These are phyloP conservation scores for Calonectria crousiana DNA, from an alignment of 2,329 filamentous ascomycete genomes.

Conservation along the genomic window DNA sequence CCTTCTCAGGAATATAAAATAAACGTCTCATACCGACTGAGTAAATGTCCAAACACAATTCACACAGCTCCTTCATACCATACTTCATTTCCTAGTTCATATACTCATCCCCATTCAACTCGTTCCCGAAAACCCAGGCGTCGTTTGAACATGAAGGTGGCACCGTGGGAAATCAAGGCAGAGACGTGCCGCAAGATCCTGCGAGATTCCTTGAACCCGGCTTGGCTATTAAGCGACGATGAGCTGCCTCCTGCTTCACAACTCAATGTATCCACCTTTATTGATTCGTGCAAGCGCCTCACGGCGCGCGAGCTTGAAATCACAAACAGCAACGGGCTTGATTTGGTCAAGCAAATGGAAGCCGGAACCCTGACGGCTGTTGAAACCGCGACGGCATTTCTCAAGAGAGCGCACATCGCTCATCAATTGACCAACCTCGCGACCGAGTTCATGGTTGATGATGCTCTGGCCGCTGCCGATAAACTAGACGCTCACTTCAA, in stretches of 20 bases:
- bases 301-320: constrained; percentile 9
- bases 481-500: constrained; percentile 29
- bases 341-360: constrained; percentile 1
- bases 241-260: constrained; percentile 13
- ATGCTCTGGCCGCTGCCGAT: constrained; percentile 25
- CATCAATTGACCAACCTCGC: constrained; percentile 37
- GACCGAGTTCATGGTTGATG: constrained; percentile 36
- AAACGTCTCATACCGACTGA: background rate
- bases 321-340: background rate
- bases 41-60: background rate
- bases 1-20: background rate
- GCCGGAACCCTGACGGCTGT: constrained; percentile 13
- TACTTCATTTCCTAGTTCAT: background rate
- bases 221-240: constrained; percentile 16
- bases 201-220: constrained; percentile 12
- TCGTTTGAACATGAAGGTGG: background rate
- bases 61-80: background rate
- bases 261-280: background rate
- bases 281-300: background rate
- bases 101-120: background rate
- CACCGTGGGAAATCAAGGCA: constrained; percentile 19
- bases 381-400: constrained; percentile 28
- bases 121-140: background rate
- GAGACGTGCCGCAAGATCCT: constrained; percentile 23
- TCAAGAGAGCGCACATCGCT: constrained; percentile 31